These are phyloP conservation scores for Rhodosporidiobolus sp. DNA, from an alignment of 768 basidiomycete genomes.

Conservation along the genomic window DNA sequence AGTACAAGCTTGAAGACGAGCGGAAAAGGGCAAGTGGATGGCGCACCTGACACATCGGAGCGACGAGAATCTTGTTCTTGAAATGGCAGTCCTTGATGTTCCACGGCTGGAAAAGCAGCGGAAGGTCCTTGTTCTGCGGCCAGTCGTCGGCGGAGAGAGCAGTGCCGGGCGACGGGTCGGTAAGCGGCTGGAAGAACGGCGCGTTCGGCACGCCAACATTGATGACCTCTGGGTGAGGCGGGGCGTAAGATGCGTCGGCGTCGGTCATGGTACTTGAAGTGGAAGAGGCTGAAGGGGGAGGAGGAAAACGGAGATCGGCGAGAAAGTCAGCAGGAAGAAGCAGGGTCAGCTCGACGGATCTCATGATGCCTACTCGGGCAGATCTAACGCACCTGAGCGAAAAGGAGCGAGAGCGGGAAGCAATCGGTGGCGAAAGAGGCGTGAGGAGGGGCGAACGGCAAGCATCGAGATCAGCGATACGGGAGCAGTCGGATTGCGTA, in stretches of 20 bases:
- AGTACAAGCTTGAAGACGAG: not conserved
- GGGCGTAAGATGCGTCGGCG: not conserved
- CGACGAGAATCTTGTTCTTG: conserved; percentile 62
- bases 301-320: not conserved
- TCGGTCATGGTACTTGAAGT: not conserved
- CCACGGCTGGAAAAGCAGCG: conserved; percentile 65
- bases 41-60: conserved; percentile 61
- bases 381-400: too few relatives aligned
- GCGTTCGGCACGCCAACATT: conserved; percentile 1
- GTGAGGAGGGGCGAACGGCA: too few relatives aligned
- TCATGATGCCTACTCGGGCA: too few relatives aligned
- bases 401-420: too few relatives aligned
- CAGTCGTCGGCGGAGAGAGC: conserved; percentile 17
- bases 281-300: not conserved
- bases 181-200: conserved; percentile 15
- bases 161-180: conserved; percentile 17
- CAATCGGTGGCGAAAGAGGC: too few relatives aligned
- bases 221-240: conserved; percentile 4
- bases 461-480: too few relatives aligned
- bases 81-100: conserved; percentile 63
- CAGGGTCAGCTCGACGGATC: too few relatives aligned
- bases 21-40: not conserved
- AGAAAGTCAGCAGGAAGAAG: too few relatives aligned
- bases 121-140: conserved; percentile 55
- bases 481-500: too few relatives aligned